Percentiles rank a stretch among this genome's conserved stretches.
These are phyloP conservation scores for Heterobasidion parviporum DNA, from an alignment of 1,284 basidiomycete genomes.

Conservation along the genomic window DNA sequence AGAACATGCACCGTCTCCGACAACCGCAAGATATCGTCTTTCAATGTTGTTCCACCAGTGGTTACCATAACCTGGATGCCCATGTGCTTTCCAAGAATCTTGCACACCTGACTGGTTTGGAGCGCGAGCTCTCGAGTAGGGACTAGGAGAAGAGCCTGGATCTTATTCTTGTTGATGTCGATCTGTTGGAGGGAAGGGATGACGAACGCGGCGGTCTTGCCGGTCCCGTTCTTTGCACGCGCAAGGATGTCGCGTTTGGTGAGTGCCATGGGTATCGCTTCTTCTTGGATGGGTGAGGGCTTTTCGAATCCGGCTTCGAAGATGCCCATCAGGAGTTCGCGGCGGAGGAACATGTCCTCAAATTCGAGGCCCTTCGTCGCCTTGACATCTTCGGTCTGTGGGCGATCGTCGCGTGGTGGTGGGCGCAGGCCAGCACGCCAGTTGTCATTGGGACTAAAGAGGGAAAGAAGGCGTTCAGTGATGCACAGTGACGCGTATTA, in stretches of 20 bases:
- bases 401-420: constrained; percentile 86
- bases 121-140: constrained; percentile 93
- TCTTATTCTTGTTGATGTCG: constrained; percentile 81
- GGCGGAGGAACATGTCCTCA: constrained; percentile 63
- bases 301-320: constrained; percentile 96
- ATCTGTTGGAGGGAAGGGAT: constrained; percentile 94
- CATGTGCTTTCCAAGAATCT: constrained; percentile 94
- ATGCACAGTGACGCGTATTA: no score
- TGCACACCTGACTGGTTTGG: constrained; percentile 97
- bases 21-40: constrained; percentile 94
- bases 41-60: constrained; percentile 95
- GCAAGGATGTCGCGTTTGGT: constrained; percentile 88
- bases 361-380: constrained; percentile 89
- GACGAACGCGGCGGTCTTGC: constrained; percentile 97
- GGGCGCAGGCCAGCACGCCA: constrained; percentile 78
- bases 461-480: background rate
- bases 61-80: constrained; percentile 98
- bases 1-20: constrained; percentile 91
- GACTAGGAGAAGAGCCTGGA: constrained; percentile 91
- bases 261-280: constrained; percentile 86
- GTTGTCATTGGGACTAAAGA: constrained; percentile 18
- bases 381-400: constrained; percentile 93
- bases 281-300: constrained; percentile 98
- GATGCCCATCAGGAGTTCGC: constrained; percentile 75
- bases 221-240: constrained; percentile 86